A percentile compares a stretch with the other conserved stretches of the same genome.
Conservation (phyloP, 1,284 basidiomycete genomes). For the Fistulina hepatica region DNA sequence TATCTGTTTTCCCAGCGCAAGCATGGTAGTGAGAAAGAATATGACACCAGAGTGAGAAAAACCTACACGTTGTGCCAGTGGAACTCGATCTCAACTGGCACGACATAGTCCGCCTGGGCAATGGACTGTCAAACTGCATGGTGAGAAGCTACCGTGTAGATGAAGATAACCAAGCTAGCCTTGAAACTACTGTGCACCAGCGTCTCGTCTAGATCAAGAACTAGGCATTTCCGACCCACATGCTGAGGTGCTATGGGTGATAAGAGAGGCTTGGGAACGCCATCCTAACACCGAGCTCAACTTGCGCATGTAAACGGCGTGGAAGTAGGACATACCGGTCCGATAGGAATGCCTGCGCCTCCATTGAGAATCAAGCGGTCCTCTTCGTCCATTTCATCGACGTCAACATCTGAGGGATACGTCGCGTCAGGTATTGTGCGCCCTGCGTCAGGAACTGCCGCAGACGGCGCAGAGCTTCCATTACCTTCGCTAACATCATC, state of each 20-base stretch:
- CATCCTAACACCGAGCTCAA: constrained; percentile 41
- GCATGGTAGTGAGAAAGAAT: no score
- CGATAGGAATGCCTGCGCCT: constrained; percentile 74
- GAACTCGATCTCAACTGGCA: constrained; percentile 98
- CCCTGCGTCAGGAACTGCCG: constrained; percentile 6
- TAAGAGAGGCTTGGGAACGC: constrained; percentile 63
- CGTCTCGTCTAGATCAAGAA: constrained; percentile 94
- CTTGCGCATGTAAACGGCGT: constrained; percentile 2
- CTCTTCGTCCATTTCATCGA: constrained; percentile 69
- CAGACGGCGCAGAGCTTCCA: no score
- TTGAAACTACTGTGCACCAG: constrained; percentile 91
- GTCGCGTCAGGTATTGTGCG: constrained; percentile 25
- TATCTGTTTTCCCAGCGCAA: no score
- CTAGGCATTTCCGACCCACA: constrained; percentile 81
- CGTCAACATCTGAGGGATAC: constrained; percentile 34
- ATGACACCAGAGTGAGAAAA: no score
- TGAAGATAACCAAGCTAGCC: constrained; percentile 31
- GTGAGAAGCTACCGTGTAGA: constrained; percentile 1
- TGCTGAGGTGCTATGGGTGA: constrained; percentile 68
- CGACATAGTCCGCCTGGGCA: constrained; percentile 93
- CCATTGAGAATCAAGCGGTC: constrained; percentile 70
- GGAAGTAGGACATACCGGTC: constrained; percentile 41
- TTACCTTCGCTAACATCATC: constrained; percentile 31
- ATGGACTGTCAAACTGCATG: constrained; percentile 55
- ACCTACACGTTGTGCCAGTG: constrained; percentile 97